These are phyloP conservation scores for Thelephora terrestris DNA, from an alignment of 1,284 basidiomycete genomes.

Conservation along the genomic window DNA sequence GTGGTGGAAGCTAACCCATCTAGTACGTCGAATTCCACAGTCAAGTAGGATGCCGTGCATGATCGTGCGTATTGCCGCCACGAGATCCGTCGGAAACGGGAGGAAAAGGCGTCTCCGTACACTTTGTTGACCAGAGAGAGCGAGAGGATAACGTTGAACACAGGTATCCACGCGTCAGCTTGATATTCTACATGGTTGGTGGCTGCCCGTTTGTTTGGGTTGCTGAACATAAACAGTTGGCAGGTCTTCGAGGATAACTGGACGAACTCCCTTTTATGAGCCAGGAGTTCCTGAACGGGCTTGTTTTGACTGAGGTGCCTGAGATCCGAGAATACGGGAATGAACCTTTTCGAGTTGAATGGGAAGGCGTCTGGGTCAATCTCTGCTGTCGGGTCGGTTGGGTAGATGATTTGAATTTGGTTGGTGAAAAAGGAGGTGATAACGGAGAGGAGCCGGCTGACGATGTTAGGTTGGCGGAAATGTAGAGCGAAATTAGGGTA, in stretches of 20 bases:
- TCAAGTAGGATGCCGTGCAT: slow-evolving; percentile 60
- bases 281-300: slow-evolving; percentile 70
- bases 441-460: slow-evolving; percentile 69
- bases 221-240: slow-evolving; percentile 84
- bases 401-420: slow-evolving; percentile 59
- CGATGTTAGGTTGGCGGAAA: slow-evolving; percentile 64
- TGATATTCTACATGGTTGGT: slow-evolving; percentile 88
- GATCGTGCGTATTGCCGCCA: slow-evolving; percentile 61
- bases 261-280: slow-evolving; percentile 52
- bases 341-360: slow-evolving; percentile 90
- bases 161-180: slow-evolving; percentile 87
- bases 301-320: slow-evolving; percentile 69
- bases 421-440: slow-evolving; percentile 86
- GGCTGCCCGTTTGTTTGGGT: slow-evolving; percentile 78
- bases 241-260: slow-evolving; percentile 56
- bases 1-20: slow-evolving; percentile 92
- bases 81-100: slow-evolving; percentile 48
- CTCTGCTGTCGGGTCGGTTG: slow-evolving; percentile 30
- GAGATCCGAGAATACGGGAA: slow-evolving; percentile 82
- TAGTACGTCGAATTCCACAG: slow-evolving; percentile 71
- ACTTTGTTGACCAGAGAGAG: slow-evolving; percentile 81
- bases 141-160: slow-evolving; percentile 87
- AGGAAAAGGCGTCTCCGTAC: slow-evolving; percentile 74
- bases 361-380: slow-evolving; percentile 77
- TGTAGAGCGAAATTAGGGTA: slow-evolving; percentile 73